Evolutionary conservation across 768 basidiomycete genomes (phyloP), one percentile per base, ranked within the genome.

Genomic region (Lactifluus hygrophoroides): DNA sequence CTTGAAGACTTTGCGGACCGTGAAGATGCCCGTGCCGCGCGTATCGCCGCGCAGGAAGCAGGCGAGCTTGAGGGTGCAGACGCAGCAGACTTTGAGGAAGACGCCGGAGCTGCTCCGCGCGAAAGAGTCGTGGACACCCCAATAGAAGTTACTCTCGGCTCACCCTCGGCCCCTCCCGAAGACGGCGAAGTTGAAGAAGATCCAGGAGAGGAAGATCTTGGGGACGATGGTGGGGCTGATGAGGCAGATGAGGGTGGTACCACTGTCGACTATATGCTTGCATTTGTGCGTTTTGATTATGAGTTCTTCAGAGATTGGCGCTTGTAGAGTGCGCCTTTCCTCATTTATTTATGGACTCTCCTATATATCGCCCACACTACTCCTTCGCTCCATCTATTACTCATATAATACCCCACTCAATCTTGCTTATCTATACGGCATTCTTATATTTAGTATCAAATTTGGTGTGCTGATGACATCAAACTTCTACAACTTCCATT

Each of bases 1-100:
- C 72, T 97, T 5, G 93, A 83, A 7, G 85, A 90, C 54, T 87
- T 87, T 51, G 94, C 95, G 65, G 94, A 97, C 67, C 81, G 75
- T 13, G 94, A 94, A 68, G 94, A 97, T 67, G 85, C 83, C 0
- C 79, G 79, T 62, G 94, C 94, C 5, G 92, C 93, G 7, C 77
- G 77, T 16, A 72, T 91, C 14, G 93, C 93, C 1, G 82, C 84
- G 23, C 74, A 78, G 45, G 90, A 90, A 71, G 89, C 84, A 65
- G 76, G 81, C 32, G 82, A 75, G 3, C 73, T 88, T 54, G 86
- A 84, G 46, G 89, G 87, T 32, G 89, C 86, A 30, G 89, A 92
- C 62, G 83, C 88, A 65, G 81, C 80, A 4, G 93, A 94, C 63
- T 90, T 93, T 66, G 83, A 76, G 37, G 80, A 82, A 53, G 74